These are phyloP conservation scores for Rhododendron vialii DNA, from an alignment of 148 eudicot genomes.

Conservation along the genomic window DNA sequence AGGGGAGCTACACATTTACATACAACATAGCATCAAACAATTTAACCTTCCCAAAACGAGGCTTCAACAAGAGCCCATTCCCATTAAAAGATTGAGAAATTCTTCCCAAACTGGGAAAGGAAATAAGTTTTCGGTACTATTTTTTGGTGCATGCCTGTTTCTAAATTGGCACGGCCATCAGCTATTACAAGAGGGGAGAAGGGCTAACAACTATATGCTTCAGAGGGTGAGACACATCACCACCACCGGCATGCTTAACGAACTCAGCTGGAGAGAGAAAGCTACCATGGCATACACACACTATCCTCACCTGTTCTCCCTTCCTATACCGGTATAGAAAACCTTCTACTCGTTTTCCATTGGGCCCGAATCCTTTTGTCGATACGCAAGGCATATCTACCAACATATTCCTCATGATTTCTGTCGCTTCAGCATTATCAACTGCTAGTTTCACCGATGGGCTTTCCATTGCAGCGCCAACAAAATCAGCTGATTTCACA, in stretches of 20 bases:
- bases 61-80: neutral
- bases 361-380: conserved; percentile 40
- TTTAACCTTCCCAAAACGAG: neutral
- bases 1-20: neutral
- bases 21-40: neutral
- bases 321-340: conserved; percentile 47
- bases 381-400: conserved; percentile 39
- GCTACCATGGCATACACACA: conserved; percentile 66
- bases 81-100: neutral
- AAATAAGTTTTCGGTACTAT: neutral
- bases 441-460: neutral
- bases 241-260: conserved; percentile 61
- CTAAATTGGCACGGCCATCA: neutral
- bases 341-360: conserved; percentile 44
- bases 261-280: conserved; percentile 63
- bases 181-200: conserved; percentile 18
- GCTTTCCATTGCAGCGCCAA: neutral
- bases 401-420: conserved; percentile 17
- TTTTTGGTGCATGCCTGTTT: neutral
- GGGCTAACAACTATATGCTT: conserved; percentile 56
- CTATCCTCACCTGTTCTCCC: conserved; percentile 53
- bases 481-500: neutral
- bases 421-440: neutral
- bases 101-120: neutral
- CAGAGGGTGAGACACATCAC: conserved; percentile 50